phyloP scores from a whole-genome alignment of 2,329 filamentous ascomycete genomes.

The Pestalotiopsis fici region DNA sequence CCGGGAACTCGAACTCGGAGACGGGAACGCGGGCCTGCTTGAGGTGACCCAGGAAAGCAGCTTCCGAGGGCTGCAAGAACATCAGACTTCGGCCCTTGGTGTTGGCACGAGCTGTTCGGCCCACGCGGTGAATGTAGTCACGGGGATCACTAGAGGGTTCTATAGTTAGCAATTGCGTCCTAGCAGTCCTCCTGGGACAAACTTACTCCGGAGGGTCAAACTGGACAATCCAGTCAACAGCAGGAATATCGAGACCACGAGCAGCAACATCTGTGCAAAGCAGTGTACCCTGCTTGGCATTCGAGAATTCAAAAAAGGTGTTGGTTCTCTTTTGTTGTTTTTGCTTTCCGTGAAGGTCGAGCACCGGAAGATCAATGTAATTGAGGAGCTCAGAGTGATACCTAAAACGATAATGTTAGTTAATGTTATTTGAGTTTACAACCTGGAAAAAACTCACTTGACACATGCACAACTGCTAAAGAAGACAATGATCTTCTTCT shows the following conservation, averaged over 20 bases:
- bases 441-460: slow-evolving; percentile 46
- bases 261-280: slow-evolving; percentile 98
- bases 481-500: slow-evolving; percentile 98
- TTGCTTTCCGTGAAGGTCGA: slow-evolving; percentile 85
- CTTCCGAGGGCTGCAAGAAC: slow-evolving; percentile 89
- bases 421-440: not conserved
- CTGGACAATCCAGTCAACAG: slow-evolving; percentile 95
- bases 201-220: slow-evolving; percentile 76
- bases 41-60: slow-evolving; percentile 88
- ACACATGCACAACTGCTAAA: slow-evolving; percentile 91
- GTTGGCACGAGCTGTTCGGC: slow-evolving; percentile 85
- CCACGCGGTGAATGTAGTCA: slow-evolving; percentile 94
- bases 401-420: not conserved
- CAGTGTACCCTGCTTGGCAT: slow-evolving; percentile 77
- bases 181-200: too few species aligned
- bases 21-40: slow-evolving; percentile 80
- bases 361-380: slow-evolving; percentile 77
- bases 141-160: not conserved
- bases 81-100: slow-evolving; percentile 85
- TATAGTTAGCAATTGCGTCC: slow-evolving; percentile 7
- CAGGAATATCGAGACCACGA: slow-evolving; percentile 90
- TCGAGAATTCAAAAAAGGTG: slow-evolving; percentile 84
- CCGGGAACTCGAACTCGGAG: slow-evolving; percentile 93
- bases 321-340: slow-evolving; percentile 99
- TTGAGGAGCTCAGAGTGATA: slow-evolving; percentile 96